These are phyloP conservation scores for Aspergillus hortae DNA, from an alignment of 2,329 filamentous ascomycete genomes.

Conservation along the genomic window DNA sequence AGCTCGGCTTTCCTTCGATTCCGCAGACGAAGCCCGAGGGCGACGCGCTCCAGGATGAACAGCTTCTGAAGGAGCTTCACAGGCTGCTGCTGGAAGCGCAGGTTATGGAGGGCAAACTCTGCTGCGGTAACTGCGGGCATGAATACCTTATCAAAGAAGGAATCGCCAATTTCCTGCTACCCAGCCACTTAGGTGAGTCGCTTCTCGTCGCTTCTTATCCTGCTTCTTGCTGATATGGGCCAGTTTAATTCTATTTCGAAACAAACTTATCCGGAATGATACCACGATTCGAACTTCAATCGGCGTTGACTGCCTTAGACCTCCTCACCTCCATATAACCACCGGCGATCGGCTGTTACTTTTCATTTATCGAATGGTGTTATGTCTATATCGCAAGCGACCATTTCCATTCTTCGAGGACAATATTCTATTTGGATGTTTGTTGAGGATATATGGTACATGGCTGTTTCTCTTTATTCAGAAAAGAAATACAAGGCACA, in stretches of 20 bases:
- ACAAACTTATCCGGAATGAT: not conserved
- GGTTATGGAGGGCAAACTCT: slow-evolving; percentile 81
- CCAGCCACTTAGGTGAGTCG: slow-evolving; percentile 70
- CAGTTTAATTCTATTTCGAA: not conserved
- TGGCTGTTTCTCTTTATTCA: slow-evolving; percentile 17
- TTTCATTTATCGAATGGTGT: no score
- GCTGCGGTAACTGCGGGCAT: slow-evolving; percentile 87
- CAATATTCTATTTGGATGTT: not conserved
- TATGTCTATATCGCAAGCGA: no score
- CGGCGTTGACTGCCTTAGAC: not conserved
- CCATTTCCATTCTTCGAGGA: not conserved
- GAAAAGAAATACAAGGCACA: slow-evolving; percentile 8
- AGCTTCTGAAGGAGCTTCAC: slow-evolving; percentile 74
- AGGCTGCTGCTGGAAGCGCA: slow-evolving; percentile 82
- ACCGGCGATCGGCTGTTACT: no score
- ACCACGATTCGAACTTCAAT: not conserved
- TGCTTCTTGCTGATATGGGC: not conserved
- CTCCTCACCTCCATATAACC: no score
- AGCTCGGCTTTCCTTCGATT: slow-evolving; percentile 77
- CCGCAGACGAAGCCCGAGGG: slow-evolving; percentile 62
- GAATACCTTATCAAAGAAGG: slow-evolving; percentile 94
- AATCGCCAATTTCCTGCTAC: slow-evolving; percentile 92
- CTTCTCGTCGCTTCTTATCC: not conserved
- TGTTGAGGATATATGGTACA: slow-evolving; percentile 22
- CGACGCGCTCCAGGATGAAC: slow-evolving; percentile 62